A percentile compares a stretch with the other conserved stretches of the same genome.
These are phyloP conservation scores for grape (Vitis vinifera) DNA, from an alignment of 164 flowering plant species.

Conservation along the genomic window DNA sequence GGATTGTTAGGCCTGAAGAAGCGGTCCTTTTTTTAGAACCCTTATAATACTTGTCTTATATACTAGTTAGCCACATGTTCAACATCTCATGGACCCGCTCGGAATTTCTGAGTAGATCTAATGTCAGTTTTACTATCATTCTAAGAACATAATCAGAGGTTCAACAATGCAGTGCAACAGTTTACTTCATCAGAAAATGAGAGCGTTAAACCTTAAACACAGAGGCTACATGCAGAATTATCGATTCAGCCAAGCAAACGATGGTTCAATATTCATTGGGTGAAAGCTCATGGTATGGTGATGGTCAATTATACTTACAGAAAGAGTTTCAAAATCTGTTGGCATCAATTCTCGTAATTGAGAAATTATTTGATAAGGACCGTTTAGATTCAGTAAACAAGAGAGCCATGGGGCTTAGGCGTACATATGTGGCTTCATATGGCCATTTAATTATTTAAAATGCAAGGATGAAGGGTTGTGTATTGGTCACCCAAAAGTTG, in stretches of 20 bases:
- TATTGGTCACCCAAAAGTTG: too few relatives aligned
- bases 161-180: conserved; percentile 95
- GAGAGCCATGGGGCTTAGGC: too few relatives aligned
- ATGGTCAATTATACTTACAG: conserved; percentile 60
- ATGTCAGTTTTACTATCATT: conserved; percentile 76
- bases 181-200: conserved; percentile 84
- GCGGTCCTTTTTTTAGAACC: conserved; percentile 66
- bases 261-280: conserved; percentile 44
- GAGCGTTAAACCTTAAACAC: conserved; percentile 83
- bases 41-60: conserved; percentile 90
- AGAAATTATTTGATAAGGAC: conserved; percentile 16
- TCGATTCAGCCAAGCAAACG: conserved; percentile 41
- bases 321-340: conserved; percentile 46
- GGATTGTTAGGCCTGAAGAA: conserved; percentile 85
- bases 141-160: conserved; percentile 79
- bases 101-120: conserved; percentile 84
- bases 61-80: conserved; percentile 89
- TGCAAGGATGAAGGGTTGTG: too few relatives aligned
- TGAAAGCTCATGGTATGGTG: conserved; percentile 41
- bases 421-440: too few relatives aligned
- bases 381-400: too few relatives aligned
- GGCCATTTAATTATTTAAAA: too few relatives aligned
- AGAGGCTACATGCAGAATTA: conserved; percentile 73
- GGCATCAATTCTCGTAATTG: conserved; percentile 24
- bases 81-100: conserved; percentile 89